Evolutionary conservation across 192 early-diverging fungal species (phyloP).

Genomic region (Phlyctochytrium arcticum): DNA sequence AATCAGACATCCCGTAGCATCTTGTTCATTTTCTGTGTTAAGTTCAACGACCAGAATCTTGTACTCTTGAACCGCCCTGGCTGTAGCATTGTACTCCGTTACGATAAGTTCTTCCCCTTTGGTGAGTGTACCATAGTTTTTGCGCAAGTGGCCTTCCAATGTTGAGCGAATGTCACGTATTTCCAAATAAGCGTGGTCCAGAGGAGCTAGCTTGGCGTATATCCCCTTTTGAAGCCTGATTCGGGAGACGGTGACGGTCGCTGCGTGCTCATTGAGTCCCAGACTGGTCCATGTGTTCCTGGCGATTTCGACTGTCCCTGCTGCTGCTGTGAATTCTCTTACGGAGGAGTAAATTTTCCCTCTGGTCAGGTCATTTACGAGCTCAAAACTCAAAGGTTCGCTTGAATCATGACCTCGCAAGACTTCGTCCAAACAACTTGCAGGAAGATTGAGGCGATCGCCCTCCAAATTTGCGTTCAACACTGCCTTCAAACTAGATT

Average conservation of each 20-base stretch:
- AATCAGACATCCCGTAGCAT: conserved; percentile 58
- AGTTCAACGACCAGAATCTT: conserved; percentile 66
- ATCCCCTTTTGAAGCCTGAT: conserved; percentile 62
- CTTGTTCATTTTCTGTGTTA: conserved; percentile 38
- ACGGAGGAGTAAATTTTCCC: conserved; percentile 59
- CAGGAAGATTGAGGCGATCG: conserved; percentile 56
- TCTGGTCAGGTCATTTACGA: conserved; percentile 44
- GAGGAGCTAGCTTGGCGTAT: conserved; percentile 58
- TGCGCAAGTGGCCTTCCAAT: conserved; percentile 64
- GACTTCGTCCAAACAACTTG: conserved; percentile 41
- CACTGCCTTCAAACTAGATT: too few species aligned
- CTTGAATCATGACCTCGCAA: not conserved
- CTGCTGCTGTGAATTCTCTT: conserved; percentile 64
- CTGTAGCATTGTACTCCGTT: not conserved
- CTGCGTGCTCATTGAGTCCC: not conserved
- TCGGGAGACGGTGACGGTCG: conserved; percentile 15
- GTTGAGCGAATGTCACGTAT: conserved; percentile 55
- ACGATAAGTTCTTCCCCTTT: conserved; percentile 60
- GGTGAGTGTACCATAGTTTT: conserved; percentile 64
- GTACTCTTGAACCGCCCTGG: conserved; percentile 22
- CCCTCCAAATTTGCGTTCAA: conserved; percentile 26
- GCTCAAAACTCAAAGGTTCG: conserved; percentile 57
- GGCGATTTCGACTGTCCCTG: conserved; percentile 45
- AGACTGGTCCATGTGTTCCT: not conserved
- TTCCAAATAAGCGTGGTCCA: conserved; percentile 47